Conservation (phyloP, 768 basidiomycete species). For the Amanita subjunquillea region DNA sequence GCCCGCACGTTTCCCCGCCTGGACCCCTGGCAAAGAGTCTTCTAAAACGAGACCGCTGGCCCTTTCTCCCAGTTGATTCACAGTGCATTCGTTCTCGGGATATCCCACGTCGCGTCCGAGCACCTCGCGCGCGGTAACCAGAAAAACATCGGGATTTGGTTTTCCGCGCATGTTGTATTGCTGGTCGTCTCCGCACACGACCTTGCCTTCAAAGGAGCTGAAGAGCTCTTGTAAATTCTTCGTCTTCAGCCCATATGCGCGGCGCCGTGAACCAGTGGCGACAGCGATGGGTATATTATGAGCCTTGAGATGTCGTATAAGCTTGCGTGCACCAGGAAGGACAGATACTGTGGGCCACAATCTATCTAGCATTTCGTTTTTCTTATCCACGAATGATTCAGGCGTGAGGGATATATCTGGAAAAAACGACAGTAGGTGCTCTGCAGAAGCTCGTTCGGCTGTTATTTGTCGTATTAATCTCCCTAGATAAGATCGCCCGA, state of each 20-base stretch:
- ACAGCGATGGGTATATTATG: slow-evolving; percentile 70
- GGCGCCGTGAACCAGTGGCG: slow-evolving; percentile 64
- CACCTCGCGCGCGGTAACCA: slow-evolving; percentile 55
- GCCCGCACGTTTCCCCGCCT: slow-evolving; percentile 74
- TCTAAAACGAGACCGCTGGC: slow-evolving; percentile 71
- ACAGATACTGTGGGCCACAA: slow-evolving; percentile 62
- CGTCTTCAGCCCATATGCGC: slow-evolving; percentile 62
- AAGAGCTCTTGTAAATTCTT: slow-evolving; percentile 50
- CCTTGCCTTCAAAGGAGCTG: slow-evolving; percentile 46
- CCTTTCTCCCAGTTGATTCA: slow-evolving; percentile 35
- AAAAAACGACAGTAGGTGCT: slow-evolving; percentile 69
- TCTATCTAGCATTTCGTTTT: slow-evolving; percentile 46
- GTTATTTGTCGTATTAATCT: not conserved
- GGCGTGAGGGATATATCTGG: slow-evolving; percentile 58
- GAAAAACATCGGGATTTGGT: slow-evolving; percentile 74
- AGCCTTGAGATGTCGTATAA: slow-evolving; percentile 60
- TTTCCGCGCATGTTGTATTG: slow-evolving; percentile 53
- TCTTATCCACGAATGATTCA: slow-evolving; percentile 48
- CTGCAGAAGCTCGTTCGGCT: slow-evolving; percentile 59
- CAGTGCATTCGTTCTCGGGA: slow-evolving; percentile 20
- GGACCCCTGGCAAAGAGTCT: slow-evolving; percentile 67
- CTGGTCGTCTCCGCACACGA: slow-evolving; percentile 67
- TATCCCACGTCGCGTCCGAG: slow-evolving; percentile 49
- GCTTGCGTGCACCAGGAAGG: slow-evolving; percentile 62
- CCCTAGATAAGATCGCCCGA: not conserved